Base-by-base conservation (phyloP, 2,329 filamentous ascomycete genomes). In the Aspergillus unguis region DNA sequence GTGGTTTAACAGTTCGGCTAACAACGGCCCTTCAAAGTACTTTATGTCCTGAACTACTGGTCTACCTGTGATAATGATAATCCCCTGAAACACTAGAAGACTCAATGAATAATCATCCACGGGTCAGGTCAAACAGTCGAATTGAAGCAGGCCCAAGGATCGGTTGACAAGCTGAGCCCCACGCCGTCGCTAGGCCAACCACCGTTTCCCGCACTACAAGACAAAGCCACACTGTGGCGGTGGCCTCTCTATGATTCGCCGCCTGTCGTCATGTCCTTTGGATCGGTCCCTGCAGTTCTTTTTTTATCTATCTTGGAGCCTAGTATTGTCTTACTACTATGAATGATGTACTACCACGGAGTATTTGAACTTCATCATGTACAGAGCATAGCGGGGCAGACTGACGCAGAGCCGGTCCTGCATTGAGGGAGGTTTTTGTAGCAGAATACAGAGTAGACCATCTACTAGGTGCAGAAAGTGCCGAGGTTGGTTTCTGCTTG, bases 231-330 rank as follows among this genome's bases (percentile, higher is more conserved):
- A 9, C n/a, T 43, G 52, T 50, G 52, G 46, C 52, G 42, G 41
- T 40, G 41, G 9, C 4, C n/a, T 36, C 23, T 36, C 44, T 9
- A 28, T 49, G 47, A 44, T 43, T 43, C 40, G 38, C 47, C 37
- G 38, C 27, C 6, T 38, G 25, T 6, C 33, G 38, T 49, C 25
- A 9, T 37, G 32, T 4, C 17, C 32, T 36, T n/a, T 36, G 25
- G 17, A 11, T 28, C 10, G 33, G 47, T 49, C 40, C 47, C 47
- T 49, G 38, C 38, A 44, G 47, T 49, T 49, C 47, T 49, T 49
- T 49, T 49, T 49, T 29, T 49, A 49, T 27, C 47, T 49, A 49
- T 49, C 40, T 33, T 44, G 47, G 40, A 49, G 47, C 47, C 47
- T 49, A 27, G 23, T n/a, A 36, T 10, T 36, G 35, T 37, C 32